Conservation (phyloP, 2,329 filamentous ascomycete species). For the Bipolaris victoriae region DNA sequence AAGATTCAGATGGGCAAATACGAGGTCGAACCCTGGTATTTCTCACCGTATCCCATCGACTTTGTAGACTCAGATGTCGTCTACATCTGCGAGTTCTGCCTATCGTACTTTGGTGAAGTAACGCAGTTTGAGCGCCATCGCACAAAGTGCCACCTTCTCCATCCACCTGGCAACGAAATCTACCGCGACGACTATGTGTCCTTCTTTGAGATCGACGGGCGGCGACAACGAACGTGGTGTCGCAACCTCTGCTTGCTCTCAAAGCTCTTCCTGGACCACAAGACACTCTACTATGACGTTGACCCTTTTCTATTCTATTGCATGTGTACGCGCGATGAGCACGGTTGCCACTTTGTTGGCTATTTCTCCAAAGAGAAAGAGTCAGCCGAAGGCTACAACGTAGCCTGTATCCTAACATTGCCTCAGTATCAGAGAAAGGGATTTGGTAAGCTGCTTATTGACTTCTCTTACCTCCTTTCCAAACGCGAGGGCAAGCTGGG, state of each 20-base stretch:
- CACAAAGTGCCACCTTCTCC: constrained; percentile 85
- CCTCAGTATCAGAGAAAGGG: constrained; percentile 96
- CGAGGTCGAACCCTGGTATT: constrained; percentile 98
- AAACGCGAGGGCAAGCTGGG: constrained; percentile 95
- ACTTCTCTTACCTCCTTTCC: constrained; percentile 96
- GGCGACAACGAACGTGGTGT: constrained; percentile 93
- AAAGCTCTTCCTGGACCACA: constrained; percentile 97
- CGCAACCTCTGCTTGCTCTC: constrained; percentile 92
- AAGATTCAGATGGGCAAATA: constrained; percentile 92
- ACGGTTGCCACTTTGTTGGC: constrained; percentile 93
- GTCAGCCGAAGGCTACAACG: constrained; percentile 94
- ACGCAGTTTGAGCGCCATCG: constrained; percentile 86
- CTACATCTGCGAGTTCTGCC: constrained; percentile 96
- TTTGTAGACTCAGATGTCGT: constrained; percentile 90
- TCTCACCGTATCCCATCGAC: constrained; percentile 90
- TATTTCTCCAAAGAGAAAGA: constrained; percentile 99
- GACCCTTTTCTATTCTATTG: constrained; percentile 99
- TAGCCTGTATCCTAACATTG: constrained; percentile 95
- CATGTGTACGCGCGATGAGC: constrained; percentile 87
- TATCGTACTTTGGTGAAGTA: constrained; percentile 84
- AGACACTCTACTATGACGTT: constrained; percentile 99
- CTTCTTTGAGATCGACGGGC: constrained; percentile 96
- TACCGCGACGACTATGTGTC: constrained; percentile 93
- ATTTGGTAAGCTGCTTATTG: constrained; percentile 89
- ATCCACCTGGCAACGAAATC: constrained; percentile 97